These are phyloP conservation scores for Podaxis pistillaris DNA, from an alignment of 768 basidiomycete species.

Conservation along the genomic window DNA sequence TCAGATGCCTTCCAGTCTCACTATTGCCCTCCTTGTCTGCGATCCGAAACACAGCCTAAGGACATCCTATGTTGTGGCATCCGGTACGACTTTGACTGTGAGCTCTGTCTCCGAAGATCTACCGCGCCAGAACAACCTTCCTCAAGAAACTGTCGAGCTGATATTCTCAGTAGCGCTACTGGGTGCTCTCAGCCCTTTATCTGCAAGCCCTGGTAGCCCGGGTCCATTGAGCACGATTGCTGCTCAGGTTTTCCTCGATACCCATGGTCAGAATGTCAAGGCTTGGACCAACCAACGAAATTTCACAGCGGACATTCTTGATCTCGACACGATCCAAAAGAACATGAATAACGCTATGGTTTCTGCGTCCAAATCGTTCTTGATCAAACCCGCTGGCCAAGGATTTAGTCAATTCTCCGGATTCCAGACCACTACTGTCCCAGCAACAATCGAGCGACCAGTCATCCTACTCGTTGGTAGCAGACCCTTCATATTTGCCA, in stretches of 20 bases:
- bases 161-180: constrained; percentile 1
- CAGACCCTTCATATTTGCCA: constrained; percentile 1
- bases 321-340: not conserved
- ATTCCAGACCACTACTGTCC: not conserved
- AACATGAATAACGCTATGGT: constrained; percentile 1
- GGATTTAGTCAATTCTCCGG: not conserved
- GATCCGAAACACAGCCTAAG: not conserved
- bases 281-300: not conserved
- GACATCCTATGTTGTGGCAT: not conserved
- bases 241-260: constrained; percentile 1
- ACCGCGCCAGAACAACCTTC: not conserved
- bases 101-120: not conserved
- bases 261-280: not conserved
- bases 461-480: constrained; percentile 3
- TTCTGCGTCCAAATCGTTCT: constrained; percentile 6
- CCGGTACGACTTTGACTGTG: not conserved
- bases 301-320: not conserved
- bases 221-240: not conserved
- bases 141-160: not conserved
- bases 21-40: not conserved
- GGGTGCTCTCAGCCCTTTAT: constrained; percentile 1
- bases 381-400: constrained; percentile 2
- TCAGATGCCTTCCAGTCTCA: not conserved
- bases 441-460: not conserved
- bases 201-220: not conserved